These are phyloP conservation scores for Hericium erinaceus DNA, from an alignment of 768 basidiomycete species.

Conservation along the genomic window DNA sequence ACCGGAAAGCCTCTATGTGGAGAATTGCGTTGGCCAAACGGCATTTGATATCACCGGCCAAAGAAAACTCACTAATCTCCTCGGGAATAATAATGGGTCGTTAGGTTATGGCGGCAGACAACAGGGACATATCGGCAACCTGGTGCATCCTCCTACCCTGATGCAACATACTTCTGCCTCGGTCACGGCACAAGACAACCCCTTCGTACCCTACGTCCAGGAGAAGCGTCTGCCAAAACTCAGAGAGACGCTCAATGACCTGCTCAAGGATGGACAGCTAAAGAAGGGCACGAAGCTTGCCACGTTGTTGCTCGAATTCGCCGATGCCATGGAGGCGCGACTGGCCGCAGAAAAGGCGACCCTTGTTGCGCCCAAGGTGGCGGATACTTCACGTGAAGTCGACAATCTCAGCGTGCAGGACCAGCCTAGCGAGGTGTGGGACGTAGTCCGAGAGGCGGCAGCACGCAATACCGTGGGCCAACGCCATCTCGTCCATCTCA, in stretches of 20 bases:
- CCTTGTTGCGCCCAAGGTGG: not conserved
- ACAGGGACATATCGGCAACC: no score
- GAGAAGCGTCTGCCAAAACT: constrained; percentile 8
- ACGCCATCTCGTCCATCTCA: constrained; percentile 8
- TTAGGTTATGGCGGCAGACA: not conserved
- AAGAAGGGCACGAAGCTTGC: constrained; percentile 1
- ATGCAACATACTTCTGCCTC: not conserved
- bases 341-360: not conserved
- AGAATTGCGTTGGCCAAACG: constrained; percentile 32
- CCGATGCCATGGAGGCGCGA: constrained; percentile 1
- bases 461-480: not conserved
- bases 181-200: not conserved
- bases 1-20: constrained; percentile 31
- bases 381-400: not conserved
- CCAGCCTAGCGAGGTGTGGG: not conserved
- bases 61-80: constrained; percentile 5
- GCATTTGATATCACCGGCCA: constrained; percentile 19
- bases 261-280: constrained; percentile 7
- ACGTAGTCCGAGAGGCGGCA: not conserved
- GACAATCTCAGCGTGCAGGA: not conserved
- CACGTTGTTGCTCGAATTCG: constrained; percentile 7
- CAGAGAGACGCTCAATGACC: constrained; percentile 3
- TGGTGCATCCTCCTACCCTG: no score
- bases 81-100: not conserved
- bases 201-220: constrained; percentile 7